Evolutionary conservation across 2,329 filamentous ascomycete genomes (phyloP).

Genomic region (Alternaria arborescens): DNA sequence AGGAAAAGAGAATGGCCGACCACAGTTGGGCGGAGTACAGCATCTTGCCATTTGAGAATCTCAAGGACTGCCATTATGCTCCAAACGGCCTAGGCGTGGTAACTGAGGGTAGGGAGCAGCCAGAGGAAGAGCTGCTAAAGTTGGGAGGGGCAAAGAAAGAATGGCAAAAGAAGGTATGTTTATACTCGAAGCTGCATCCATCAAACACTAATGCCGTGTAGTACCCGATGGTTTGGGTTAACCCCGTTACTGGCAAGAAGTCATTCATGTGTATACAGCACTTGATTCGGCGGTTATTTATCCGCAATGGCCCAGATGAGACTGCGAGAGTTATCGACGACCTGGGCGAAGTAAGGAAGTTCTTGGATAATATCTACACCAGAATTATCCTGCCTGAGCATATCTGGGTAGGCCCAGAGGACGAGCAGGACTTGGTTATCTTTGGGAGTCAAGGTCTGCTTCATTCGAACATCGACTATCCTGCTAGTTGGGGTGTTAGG

Average conservation of each 20-base stretch:
- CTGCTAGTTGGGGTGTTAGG: neutral
- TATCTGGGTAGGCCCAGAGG: neutral
- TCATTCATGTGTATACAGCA: neutral
- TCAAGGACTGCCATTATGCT: neutral
- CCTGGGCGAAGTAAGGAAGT: neutral
- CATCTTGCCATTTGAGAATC: neutral
- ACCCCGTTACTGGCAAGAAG: neutral
- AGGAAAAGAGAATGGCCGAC: neutral
- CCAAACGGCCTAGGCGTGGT: slow-evolving; percentile 1
- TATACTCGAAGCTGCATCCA: neutral
- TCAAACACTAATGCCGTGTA: neutral
- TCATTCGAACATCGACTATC: neutral
- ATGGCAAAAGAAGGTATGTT: slow-evolving; percentile 3
- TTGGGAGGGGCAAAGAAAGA: neutral
- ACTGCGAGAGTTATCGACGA: neutral
- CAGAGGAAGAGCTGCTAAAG: neutral
- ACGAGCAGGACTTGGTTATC: neutral
- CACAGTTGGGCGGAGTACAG: slow-evolving; percentile 4
- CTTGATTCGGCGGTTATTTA: neutral
- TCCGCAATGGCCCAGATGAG: neutral
- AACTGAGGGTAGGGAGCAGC: neutral
- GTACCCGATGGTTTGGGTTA: slow-evolving; percentile 5
- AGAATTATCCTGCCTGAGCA: slow-evolving; percentile 3
- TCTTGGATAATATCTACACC: neutral
- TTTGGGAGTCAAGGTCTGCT: neutral